A percentile compares a stretch with the other conserved stretches of the same genome.
Conservation (phyloP, 192 early-diverging fungal species). For the Backusella australiensis region DNA sequence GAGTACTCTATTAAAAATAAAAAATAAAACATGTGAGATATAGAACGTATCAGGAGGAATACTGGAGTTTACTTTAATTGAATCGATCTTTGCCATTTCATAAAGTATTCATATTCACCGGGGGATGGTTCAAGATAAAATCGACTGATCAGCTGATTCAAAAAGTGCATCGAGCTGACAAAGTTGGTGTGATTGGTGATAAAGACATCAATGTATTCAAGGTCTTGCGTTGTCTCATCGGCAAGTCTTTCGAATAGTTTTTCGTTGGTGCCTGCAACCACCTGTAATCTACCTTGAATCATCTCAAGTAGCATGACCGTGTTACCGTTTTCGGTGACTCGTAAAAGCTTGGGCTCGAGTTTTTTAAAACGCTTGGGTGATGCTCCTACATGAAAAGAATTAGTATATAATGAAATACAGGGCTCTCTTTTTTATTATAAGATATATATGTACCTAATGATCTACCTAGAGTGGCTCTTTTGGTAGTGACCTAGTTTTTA, state of each 20-base stretch:
- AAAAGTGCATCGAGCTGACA: slow-evolving; percentile 49
- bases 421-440: background rate
- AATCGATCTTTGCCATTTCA: background rate
- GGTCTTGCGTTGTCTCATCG: slow-evolving; percentile 63
- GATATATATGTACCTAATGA: background rate
- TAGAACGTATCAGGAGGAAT: background rate
- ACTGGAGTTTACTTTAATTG: background rate
- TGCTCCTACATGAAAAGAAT: background rate
- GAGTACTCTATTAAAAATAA: slow-evolving; percentile 43
- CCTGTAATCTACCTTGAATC: slow-evolving; percentile 45
- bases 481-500: background rate
- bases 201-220: slow-evolving; percentile 70
- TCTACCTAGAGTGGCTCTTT: background rate
- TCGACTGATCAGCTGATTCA: slow-evolving; percentile 56
- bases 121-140: slow-evolving; percentile 52
- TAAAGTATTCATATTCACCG: slow-evolving; percentile 41
- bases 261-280: slow-evolving; percentile 60
- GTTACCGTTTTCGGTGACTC: slow-evolving; percentile 51
- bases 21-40: background rate
- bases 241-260: slow-evolving; percentile 61
- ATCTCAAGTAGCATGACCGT: slow-evolving; percentile 64
- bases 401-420: background rate
- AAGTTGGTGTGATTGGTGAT: slow-evolving; percentile 61
- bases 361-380: background rate
- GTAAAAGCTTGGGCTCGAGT: slow-evolving; percentile 15